Evolutionary conservation across 2,329 filamentous ascomycete species (phyloP), one percentile per base, ranked within the genome.

Genomic region (Aspergillus sp.): DNA sequence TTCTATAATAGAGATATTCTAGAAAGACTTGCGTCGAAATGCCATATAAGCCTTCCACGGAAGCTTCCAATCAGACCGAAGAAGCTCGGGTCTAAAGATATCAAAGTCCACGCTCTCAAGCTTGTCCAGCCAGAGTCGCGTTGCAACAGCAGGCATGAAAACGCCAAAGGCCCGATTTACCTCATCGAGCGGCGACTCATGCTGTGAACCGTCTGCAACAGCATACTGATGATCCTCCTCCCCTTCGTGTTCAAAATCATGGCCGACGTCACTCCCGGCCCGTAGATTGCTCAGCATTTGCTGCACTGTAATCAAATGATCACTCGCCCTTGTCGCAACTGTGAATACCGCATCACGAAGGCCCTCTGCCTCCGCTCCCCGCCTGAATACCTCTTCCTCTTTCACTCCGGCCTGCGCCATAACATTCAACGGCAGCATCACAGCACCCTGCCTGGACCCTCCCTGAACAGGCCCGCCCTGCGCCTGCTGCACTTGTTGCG

Each of bases 321-420:
- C 95, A 69, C 96, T 96, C 6, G 95, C 95, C 39, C 93, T 85
- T 0, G 95, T 99, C 0, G 95, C 95, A 13, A 99, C 91, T 4
- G 86, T 83, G 75, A 98, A 99, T 1, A 98, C 86, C 3, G 93
- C 93, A 73, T 99, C 93, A 60, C 89, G 87, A 17, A 98, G 80
- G 0, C 93, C 93, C 0, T 86, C 81, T 0, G 93, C 93, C n/a
- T 85, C 78, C 0, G 89, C 86, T 0, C 93, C 93, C 42, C 87
- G 82, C 8, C 93, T 84, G 59, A 96, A 90, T 0, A 99, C 88
- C 44, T 96, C 90, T 71, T 99, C 95, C 72, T 98, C 93, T 52
- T 86, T 86, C 1, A 98, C 83, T 1, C 88, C 88, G 5, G 84
- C 80, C 65, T 93, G 86, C 0, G 90, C 89, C 90, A 98, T 96